Conservation (phyloP, 2,329 filamentous ascomycete species). For the Didymella keratinophila region DNA sequence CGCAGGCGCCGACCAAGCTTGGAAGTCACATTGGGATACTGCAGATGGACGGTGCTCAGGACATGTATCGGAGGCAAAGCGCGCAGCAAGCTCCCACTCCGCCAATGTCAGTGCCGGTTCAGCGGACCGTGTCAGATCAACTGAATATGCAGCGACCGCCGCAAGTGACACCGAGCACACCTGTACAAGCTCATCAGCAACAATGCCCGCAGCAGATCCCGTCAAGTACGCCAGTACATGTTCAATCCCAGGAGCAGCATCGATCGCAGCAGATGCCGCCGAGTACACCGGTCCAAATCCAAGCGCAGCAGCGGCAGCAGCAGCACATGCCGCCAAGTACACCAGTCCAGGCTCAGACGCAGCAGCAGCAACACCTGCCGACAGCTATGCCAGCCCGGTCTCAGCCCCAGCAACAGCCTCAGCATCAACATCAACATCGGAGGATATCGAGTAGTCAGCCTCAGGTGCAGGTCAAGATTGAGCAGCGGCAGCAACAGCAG, state of each 20-base stretch:
- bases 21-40: slow-evolving; percentile 24
- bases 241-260: slow-evolving; percentile 23
- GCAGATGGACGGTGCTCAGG: slow-evolving; percentile 28
- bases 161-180: slow-evolving; percentile 40
- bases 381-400: no score
- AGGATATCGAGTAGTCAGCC: background rate
- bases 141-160: slow-evolving; percentile 40
- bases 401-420: slow-evolving; percentile 1
- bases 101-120: slow-evolving; percentile 49
- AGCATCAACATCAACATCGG: slow-evolving; percentile 12
- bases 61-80: slow-evolving; percentile 27
- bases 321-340: background rate
- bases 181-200: slow-evolving; percentile 23
- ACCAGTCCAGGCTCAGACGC: background rate
- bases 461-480: slow-evolving; percentile 3
- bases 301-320: slow-evolving; percentile 19
- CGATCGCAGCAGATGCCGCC: slow-evolving; percentile 26
- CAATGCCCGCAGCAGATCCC: slow-evolving; percentile 25
- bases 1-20: slow-evolving; percentile 39
- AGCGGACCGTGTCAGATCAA: slow-evolving; percentile 49
- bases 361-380: background rate
- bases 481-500: slow-evolving; percentile 2
- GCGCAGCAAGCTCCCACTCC: slow-evolving; percentile 28
- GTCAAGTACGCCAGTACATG: slow-evolving; percentile 28
- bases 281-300: slow-evolving; percentile 29